Percentiles rank a stretch among this genome's conserved stretches.
Conservation (phyloP, 1,139 yeast species). For the Geotrichum histeridarum region DNA sequence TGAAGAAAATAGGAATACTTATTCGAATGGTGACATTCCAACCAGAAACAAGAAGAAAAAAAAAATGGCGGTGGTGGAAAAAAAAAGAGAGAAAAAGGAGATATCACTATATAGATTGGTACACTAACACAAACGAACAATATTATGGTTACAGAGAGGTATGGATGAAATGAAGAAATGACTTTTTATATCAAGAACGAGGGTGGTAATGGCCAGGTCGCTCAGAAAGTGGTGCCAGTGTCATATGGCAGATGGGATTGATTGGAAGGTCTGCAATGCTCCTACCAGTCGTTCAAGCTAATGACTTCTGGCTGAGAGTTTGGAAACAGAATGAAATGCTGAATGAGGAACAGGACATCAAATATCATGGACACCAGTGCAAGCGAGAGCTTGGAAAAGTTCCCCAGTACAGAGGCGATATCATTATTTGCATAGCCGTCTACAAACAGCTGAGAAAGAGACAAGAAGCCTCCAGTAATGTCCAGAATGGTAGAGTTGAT, state of each 20-base stretch:
- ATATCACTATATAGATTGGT: too few species aligned
- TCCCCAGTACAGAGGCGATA: conserved; percentile 18
- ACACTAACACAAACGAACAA: too few species aligned
- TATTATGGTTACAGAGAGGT: background rate
- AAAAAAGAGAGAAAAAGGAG: too few species aligned
- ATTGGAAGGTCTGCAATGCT: too few species aligned
- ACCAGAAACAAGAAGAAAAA: too few species aligned
- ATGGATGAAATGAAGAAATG: background rate
- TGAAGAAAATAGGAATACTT: too few species aligned
- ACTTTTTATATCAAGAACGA: background rate
- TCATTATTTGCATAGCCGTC: conserved; percentile 36
- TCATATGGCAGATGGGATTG: background rate
- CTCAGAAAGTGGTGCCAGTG: background rate
- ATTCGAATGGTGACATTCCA: too few species aligned
- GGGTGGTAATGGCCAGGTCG: background rate
- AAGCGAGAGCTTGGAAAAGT: conserved; percentile 17
- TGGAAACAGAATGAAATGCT: conserved; percentile 28
- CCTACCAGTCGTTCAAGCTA: conserved; percentile 13
- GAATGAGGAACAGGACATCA: conserved; percentile 34
- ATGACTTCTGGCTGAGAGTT: conserved; percentile 15
- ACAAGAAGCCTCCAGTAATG: conserved; percentile 50
- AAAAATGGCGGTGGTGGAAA: too few species aligned
- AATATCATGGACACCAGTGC: conserved; percentile 32
- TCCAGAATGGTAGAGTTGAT: conserved; percentile 49
- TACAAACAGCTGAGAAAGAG: conserved; percentile 47